Evolutionary conservation across 495 filamentous ascomycete genomes (phyloP).

Genomic region (Elasticomyces elasticus): DNA sequence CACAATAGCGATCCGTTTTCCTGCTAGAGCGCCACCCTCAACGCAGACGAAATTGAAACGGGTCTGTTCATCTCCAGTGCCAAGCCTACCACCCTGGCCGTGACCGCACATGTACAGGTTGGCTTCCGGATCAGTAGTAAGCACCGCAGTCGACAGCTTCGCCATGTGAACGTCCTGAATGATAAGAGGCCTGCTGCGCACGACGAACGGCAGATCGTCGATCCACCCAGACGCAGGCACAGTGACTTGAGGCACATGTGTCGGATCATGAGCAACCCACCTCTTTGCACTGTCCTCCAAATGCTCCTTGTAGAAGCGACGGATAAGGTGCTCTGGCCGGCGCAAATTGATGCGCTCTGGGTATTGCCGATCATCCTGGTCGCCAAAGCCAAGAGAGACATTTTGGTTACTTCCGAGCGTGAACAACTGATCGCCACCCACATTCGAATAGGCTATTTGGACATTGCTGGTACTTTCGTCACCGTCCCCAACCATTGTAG

Average conservation of each 20-base stretch:
- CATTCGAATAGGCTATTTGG: constrained; percentile 24
- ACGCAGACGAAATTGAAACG: constrained; percentile 75
- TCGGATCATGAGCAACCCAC: constrained; percentile 22
- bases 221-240: constrained; percentile 8
- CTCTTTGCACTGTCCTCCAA: constrained; percentile 23
- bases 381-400: constrained; percentile 78
- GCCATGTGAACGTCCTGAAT: constrained; percentile 74
- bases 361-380: constrained; percentile 86
- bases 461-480: constrained; percentile 13
- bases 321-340: constrained; percentile 70
- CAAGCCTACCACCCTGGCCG: constrained; percentile 80
- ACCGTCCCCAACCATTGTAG: constrained; percentile 27
- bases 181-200: constrained; percentile 57
- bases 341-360: constrained; percentile 71
- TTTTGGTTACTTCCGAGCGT: constrained; percentile 95
- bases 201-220: constrained; percentile 54
- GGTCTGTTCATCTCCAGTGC: constrained; percentile 81
- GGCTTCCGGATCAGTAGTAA: constrained; percentile 80
- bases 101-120: constrained; percentile 93
- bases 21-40: constrained; percentile 57
- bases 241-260: constrained; percentile 6
- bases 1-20: constrained; percentile 58
- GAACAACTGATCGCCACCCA: constrained; percentile 75
- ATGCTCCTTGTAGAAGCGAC: constrained; percentile 46
- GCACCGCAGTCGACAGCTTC: constrained; percentile 81